Percentiles rank a stretch among this genome's conserved stretches.
Conservation (phyloP, 129 eudicot genomes). For the Ambrosia artemisiifolia region DNA sequence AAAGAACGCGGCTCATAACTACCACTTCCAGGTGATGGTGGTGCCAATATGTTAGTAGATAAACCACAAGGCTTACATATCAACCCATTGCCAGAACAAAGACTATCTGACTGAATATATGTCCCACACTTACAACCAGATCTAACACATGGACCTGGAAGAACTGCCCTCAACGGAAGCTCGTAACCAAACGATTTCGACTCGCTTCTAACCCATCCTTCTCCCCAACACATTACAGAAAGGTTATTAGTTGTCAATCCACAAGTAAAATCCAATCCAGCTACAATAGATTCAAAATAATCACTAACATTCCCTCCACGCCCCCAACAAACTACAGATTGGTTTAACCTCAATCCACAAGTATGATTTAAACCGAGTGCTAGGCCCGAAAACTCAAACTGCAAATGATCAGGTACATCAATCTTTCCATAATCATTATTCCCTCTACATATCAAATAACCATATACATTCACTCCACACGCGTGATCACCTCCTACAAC, state of each 20-base stretch:
- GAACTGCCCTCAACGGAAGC: slow-evolving; percentile 56
- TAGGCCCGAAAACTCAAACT: slow-evolving; percentile 41
- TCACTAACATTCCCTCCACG: slow-evolving; percentile 41
- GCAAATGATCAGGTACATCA: slow-evolving; percentile 43
- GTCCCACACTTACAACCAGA: slow-evolving; percentile 55
- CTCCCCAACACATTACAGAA: slow-evolving; percentile 92
- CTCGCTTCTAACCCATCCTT: slow-evolving; percentile 61
- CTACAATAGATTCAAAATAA: slow-evolving; percentile 63
- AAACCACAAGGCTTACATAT: slow-evolving; percentile 72
- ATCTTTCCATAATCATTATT: slow-evolving; percentile 40
- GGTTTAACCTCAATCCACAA: slow-evolving; percentile 61
- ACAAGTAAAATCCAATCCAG: slow-evolving; percentile 82
- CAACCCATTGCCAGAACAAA: slow-evolving; percentile 75
- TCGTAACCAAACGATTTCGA: slow-evolving; percentile 35
- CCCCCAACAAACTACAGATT: slow-evolving; percentile 82
- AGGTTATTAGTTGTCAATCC: slow-evolving; percentile 67
- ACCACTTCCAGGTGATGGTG: not conserved
- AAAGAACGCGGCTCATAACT: slow-evolving; percentile 20
- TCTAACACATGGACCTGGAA: slow-evolving; percentile 88
- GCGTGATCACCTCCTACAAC: slow-evolving; percentile 67
- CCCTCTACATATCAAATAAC: slow-evolving; percentile 68
- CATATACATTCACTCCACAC: slow-evolving; percentile 61
- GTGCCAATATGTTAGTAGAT: not conserved
- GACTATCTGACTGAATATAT: slow-evolving; percentile 55
- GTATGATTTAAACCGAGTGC: slow-evolving; percentile 66